phyloP scores from a whole-genome alignment of 2,329 filamentous ascomycete genomes.

The Tolypocladium nubicola region DNA sequence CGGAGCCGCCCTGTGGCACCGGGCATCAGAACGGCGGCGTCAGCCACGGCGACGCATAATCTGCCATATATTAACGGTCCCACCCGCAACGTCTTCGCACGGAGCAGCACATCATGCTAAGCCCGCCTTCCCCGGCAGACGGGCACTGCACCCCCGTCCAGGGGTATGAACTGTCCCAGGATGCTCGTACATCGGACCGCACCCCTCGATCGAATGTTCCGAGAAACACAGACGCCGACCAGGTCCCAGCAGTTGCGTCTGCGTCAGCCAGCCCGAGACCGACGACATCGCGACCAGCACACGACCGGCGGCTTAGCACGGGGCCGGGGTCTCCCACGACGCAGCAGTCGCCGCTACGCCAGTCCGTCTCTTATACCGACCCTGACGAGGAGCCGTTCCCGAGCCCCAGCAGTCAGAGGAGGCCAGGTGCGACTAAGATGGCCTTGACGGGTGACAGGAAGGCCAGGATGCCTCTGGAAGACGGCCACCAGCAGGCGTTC shows the following conservation, averaged over 20 bases:
- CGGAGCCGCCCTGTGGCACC: background rate
- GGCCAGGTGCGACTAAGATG: constrained; percentile 10
- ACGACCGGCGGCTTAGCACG: background rate
- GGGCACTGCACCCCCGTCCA: constrained; percentile 2
- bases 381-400: background rate
- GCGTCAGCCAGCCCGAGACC: background rate
- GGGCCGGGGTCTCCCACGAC: background rate
- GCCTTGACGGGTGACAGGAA: constrained; percentile 19
- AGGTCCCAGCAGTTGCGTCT: background rate
- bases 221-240: background rate
- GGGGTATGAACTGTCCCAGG: constrained; percentile 3
- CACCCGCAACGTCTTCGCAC: background rate
- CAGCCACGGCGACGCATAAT: background rate
- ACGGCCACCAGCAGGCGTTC: constrained; percentile 5
- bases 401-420: constrained; percentile 6
- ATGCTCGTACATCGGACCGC: background rate
- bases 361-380: background rate
- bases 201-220: background rate
- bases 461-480: constrained; percentile 3
- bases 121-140: constrained; percentile 2
- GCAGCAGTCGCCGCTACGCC: background rate
- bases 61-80: background rate
- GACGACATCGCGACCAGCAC: background rate
- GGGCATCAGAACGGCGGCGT: background rate
- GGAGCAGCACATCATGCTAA: constrained; percentile 13